Base-by-base conservation (phyloP, 805 yeast genomes). In the Teunomyces stri region DNA sequence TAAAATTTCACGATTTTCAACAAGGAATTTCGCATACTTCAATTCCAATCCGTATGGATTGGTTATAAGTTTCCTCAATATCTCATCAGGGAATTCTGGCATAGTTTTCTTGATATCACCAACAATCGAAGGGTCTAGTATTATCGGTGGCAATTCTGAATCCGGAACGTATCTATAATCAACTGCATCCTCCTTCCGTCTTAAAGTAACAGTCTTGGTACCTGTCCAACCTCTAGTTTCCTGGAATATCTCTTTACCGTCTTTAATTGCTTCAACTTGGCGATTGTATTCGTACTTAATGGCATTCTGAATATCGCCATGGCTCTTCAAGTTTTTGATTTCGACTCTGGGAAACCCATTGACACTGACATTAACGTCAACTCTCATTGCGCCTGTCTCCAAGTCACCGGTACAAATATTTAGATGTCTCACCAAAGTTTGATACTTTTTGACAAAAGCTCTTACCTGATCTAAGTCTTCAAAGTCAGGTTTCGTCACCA, bases 161-260 rank as follows among this genome's bases (percentile, higher is more conserved):
- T 94, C 99, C 0, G 98, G 97, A 77, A 92, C 85, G 61, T 90
- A 94, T 57, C 98, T 73, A 65, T 94, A 94, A 64, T 94, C 99
- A 10, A 87, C 77, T 0, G 88, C 79, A 34, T 80, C 79, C 62
- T 92, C 97, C 58, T 94, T 94, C 3, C 80, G 73, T 60, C 99
- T 79, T 43, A 86, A 67, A 43, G 78, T 74, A 39, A 76, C 72
- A 0, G 98, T 92, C 36, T 72, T 69, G 2, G 65, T 65, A 2
- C 97, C 97, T 57, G 85, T 84, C 97, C 97, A 94, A 15, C 96
- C 94, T 59, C 97, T 76, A 0, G 99, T 94, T 58, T 91, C 96
- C 51, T 71, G 76, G 2, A 48, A 50, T 1, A 69, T 58, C 4
- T 48, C 37, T 6, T 42, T 43, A 2, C 66, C 65, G 5, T 70